phyloP scores from a whole-genome alignment of 2,329 filamentous ascomycete species.

The Aspergillus hiratsukae region DNA sequence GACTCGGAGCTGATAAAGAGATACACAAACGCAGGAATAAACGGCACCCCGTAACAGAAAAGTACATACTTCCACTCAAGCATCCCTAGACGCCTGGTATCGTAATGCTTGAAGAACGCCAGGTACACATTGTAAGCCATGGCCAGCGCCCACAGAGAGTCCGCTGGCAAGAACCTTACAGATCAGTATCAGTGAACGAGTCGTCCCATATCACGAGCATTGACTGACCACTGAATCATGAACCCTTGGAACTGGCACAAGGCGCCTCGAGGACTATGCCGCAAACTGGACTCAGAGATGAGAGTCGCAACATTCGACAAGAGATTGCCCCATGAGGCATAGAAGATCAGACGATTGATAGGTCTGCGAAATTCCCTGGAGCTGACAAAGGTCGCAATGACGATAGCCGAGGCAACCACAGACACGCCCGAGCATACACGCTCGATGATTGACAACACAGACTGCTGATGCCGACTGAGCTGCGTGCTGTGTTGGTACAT shows the following conservation, averaged over 20 bases:
- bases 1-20: constrained; percentile 53
- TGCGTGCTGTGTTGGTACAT: not conserved
- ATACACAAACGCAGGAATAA: constrained; percentile 61
- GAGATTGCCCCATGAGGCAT: constrained; percentile 72
- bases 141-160: constrained; percentile 67
- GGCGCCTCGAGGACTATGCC: constrained; percentile 43
- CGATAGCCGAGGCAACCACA: constrained; percentile 13
- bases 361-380: constrained; percentile 19
- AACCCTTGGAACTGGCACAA: constrained; percentile 71
- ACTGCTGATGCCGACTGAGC: constrained; percentile 3
- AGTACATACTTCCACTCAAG: constrained; percentile 66
- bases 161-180: constrained; percentile 65
- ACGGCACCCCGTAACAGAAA: constrained; percentile 65
- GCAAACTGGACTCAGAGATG: constrained; percentile 59
- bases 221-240: constrained; percentile 68
- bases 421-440: constrained; percentile 18
- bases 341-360: constrained; percentile 76
- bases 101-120: constrained; percentile 68
- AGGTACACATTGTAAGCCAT: constrained; percentile 78
- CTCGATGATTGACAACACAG: constrained; percentile 13
- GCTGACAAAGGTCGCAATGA: constrained; percentile 17
- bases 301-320: constrained; percentile 68
- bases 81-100: constrained; percentile 55
- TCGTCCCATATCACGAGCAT: not conserved
- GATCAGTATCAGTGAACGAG: not conserved